Evolutionary conservation across 2,329 filamentous ascomycete genomes (phyloP), one percentile per base, ranked within the genome.

Genomic region (Colletotrichum lupini): DNA sequence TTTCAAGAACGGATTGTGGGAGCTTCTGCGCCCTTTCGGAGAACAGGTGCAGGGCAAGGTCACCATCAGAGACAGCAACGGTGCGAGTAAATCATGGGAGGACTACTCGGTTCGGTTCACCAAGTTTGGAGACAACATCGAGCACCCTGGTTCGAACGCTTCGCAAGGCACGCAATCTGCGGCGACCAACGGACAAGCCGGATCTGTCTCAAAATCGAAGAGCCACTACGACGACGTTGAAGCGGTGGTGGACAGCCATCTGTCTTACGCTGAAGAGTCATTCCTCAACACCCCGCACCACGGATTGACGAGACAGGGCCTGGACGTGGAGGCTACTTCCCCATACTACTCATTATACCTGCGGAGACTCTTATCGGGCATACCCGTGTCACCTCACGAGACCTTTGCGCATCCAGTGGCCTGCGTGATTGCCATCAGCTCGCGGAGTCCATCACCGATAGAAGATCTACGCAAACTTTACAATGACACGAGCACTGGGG

Each of bases 351-450:
- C 92, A 46, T 84, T 98, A 8, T 98, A 97, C 80, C 83, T 99
- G 59, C 91, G 95, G 35, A 91, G 95, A 63, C 82, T 99, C 52
- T 85, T 99, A 9, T 98, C 95, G 1, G 92, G 93, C 16, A 85
- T 96, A 53, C 91, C 94, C 1, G 85, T 97, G 57, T 90, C 92
- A 4, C 92, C 95, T 0, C 95, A 98, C 78, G 97, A 99, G 83
- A 97, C 97, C 0, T 98, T 98, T 82, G 91, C 93, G 5, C 97
- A 99, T 81, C 97, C 97, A 0, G 96, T 98, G 26, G 95, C 96
- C 6, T 96, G 95, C 79, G 91, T 99, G 53, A 96, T 98, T 81
- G 95, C 95, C 30, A 98, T 98, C 79, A 98, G 95, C 81, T 98
- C 97, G 11, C 91, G 93, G 71, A 97, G 95, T 77, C 86, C 90